Evolutionary conservation across 1,284 basidiomycete genomes (phyloP), one percentile per base, ranked within the genome.

Genomic region (Flammula alnicola): DNA sequence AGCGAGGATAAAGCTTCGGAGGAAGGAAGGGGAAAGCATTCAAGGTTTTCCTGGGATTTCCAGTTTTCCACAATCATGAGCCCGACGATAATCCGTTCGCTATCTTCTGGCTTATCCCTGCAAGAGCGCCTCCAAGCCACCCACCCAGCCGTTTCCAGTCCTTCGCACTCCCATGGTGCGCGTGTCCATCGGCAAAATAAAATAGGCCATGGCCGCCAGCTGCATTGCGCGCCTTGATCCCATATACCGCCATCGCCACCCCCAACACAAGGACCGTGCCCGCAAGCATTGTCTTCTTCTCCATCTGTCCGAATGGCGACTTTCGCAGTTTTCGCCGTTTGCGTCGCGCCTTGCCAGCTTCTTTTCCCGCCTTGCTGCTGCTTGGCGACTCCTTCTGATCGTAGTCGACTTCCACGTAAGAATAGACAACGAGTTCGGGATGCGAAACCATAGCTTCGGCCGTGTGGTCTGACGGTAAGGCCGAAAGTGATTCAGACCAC

Each of bases 181-280:
- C 55, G 30, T 61, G 56, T 0, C 49, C 59, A 1, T 60, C 57
- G 20, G 51, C 41, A 20, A 56, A 50, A 17, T 56, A 44, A 27
- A 61, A 54, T 11, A 57, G 31, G 10, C 48, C 44, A 11, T 40
- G 44, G 3, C 51, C 52, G 30, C 42, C 35, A 9, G 17, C 31
- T 17, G 33, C 54, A 8, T 49, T 53, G 17, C 56, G 56, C 35
- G 54, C 48, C 36, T 53, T 59, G 48, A 75, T 63, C 20, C 78
- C 76, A 63, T 84, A 84, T 32, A 86, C 70, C 1, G 83, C 84
- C 59, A 88, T 73, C 11, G 84, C 86, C 26, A 88, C 76, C 5
- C 84, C 84, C 3, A 89, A 69, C 6, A 86, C 79, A 22, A 89
- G 64, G 23, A 87, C 78, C 17, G 83, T 83, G 19, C 83, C 80